Conservation (phyloP, 257 asterid species). For the Solanum arcanum region DNA sequence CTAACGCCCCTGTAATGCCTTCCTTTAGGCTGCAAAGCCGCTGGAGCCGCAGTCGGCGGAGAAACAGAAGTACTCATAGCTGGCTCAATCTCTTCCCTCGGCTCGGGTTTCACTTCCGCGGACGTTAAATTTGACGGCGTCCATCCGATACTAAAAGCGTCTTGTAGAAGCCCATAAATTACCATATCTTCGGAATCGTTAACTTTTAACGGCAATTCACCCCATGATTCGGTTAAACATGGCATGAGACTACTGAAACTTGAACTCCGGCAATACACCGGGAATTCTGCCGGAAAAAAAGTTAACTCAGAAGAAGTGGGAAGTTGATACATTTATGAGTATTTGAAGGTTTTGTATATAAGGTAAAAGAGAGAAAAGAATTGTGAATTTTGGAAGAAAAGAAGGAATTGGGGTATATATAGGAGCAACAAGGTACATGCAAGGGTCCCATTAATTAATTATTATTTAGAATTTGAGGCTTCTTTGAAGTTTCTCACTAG, state of each 20-base stretch:
- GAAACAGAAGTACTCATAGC: neutral
- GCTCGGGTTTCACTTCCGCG: slow-evolving; percentile 41
- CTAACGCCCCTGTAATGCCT: slow-evolving; percentile 76
- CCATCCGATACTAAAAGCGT: slow-evolving; percentile 79
- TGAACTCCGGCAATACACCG: slow-evolving; percentile 43
- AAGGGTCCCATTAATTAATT: neutral
- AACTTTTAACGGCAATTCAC: slow-evolving; percentile 74
- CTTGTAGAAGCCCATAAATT: slow-evolving; percentile 57
- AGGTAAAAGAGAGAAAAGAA: neutral
- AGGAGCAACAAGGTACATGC: slow-evolving; percentile 26
- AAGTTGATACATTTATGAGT: slow-evolving; percentile 22
- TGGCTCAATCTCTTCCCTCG: slow-evolving; percentile 25
- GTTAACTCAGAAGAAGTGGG: slow-evolving; percentile 16
- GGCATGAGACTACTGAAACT: slow-evolving; percentile 55
- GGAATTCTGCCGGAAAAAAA: neutral
- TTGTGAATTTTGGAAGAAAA: slow-evolving; percentile 7
- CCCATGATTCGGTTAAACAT: slow-evolving; percentile 70
- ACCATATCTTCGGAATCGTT: slow-evolving; percentile 88
- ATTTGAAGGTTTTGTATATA: neutral
- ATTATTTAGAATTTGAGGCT: neutral
- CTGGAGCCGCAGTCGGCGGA: slow-evolving; percentile 4
- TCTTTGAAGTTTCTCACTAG: slow-evolving; percentile 24
- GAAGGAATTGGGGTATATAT: slow-evolving; percentile 11
- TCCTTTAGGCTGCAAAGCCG: slow-evolving; percentile 30
- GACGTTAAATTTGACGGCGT: slow-evolving; percentile 40